Evolutionary conservation across 192 early-diverging fungal genomes (phyloP).

Genomic region (Podila verticillata): DNA sequence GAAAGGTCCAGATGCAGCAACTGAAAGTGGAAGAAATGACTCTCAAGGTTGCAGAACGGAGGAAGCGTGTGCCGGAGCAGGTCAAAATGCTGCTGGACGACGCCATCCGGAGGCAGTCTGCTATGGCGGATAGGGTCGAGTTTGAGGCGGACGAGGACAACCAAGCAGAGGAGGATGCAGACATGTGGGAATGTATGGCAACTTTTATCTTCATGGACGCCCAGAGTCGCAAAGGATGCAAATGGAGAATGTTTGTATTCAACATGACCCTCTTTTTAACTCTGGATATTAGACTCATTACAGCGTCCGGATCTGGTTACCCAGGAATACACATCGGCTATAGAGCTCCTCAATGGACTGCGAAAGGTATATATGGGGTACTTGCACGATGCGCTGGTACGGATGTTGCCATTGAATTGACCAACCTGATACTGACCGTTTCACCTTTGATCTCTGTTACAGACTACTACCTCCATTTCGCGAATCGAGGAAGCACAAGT

Average conservation of each 20-base stretch:
- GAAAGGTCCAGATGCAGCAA: constrained; percentile 38
- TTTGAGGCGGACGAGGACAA: constrained; percentile 33
- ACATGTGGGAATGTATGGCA: constrained; percentile 1
- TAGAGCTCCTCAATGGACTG: constrained; percentile 24
- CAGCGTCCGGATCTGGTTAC: constrained; percentile 25
- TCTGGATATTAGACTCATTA: constrained; percentile 4
- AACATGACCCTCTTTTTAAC: not conserved
- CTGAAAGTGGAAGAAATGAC: constrained; percentile 44
- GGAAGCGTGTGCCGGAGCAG: constrained; percentile 55
- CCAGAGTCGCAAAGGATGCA: too few relatives aligned
- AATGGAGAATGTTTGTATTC: too few relatives aligned
- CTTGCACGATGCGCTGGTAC: not conserved
- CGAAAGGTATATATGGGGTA: constrained; percentile 17
- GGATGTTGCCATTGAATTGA: too few relatives aligned
- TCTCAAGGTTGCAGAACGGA: constrained; percentile 45
- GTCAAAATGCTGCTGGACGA: constrained; percentile 55
- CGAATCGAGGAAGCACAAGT: constrained; percentile 50
- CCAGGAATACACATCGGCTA: constrained; percentile 34
- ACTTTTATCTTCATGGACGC: not conserved
- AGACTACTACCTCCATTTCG: constrained; percentile 49
- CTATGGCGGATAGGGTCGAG: constrained; percentile 45
- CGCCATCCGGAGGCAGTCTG: constrained; percentile 49
- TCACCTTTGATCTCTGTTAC: not conserved
- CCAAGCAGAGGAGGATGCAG: constrained; percentile 10
- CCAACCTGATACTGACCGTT: not conserved